Evolutionary conservation across 2,329 filamentous ascomycete genomes (phyloP), one percentile per base, ranked within the genome.

Genomic region (Xylariaceae sp.): DNA sequence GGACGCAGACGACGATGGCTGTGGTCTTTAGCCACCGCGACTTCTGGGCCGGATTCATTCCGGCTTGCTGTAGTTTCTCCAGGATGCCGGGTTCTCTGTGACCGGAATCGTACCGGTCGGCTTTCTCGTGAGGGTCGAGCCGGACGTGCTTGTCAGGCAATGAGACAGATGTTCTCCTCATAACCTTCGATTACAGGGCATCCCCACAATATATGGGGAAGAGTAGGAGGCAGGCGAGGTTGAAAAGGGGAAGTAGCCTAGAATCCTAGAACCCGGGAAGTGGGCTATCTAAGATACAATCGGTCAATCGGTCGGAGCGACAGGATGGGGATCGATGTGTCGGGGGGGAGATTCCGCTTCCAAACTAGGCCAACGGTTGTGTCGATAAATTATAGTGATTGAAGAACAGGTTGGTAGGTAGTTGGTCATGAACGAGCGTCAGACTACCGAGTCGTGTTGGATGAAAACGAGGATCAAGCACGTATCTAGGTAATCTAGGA

Each of bases 81-180:
- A 83, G 70, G 56, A 78, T 71, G 65, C 73, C 73, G 65, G 71
- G 68, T 63, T 75, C 72, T 67, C 73, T 73, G 62, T 74, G 72
- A 64, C 74, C 71, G 60, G 69, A 63, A 64, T 73, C 72, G 73
- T 86, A 86, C 65, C 83, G 80, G 66, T 75, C 80, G 65, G 79
- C 77, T 68, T 86, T 86, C 72, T 86, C 83, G 80, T 81, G 73
- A 59, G 80, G 81, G 67, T 86, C 83, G 78, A 76, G 73, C 65
- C 74, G 76, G 67, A 74, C 71, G 67, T 82, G 79, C 73, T 81
- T 80, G 39, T 80, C 84, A 69, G 82, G 80, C 70, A 84, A 70
- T 67, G 83, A 84, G 58, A 84, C 80, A 60, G 81, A 84, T 69
- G 80, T 81, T 74, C 81, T 83, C 77, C 82, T 80, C 83, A 86